phyloP scores from a whole-genome alignment of 257 asterid genomes.

The Ilex asprella region DNA sequence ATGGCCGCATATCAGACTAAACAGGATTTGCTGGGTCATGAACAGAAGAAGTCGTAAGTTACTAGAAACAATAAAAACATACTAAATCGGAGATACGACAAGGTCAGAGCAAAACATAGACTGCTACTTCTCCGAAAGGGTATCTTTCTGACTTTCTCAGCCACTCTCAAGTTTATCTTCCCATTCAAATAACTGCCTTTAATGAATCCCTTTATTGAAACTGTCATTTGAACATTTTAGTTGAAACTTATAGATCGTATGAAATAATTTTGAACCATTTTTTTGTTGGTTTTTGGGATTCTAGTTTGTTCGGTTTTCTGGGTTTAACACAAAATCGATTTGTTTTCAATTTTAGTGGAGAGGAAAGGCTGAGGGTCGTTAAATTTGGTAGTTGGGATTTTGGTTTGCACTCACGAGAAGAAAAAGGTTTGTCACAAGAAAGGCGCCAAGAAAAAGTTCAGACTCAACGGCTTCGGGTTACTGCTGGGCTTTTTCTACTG shows the following conservation, averaged over 20 bases:
- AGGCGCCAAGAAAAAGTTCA: constrained; percentile 15
- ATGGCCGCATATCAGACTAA: too few relatives aligned
- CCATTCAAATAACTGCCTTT: background rate
- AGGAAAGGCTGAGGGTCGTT: constrained; percentile 7
- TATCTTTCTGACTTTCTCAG: too few relatives aligned
- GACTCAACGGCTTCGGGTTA: constrained; percentile 35
- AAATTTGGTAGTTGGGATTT: constrained; percentile 40
- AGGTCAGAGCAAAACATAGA: too few relatives aligned
- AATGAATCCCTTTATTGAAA: constrained; percentile 11
- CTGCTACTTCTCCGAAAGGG: too few relatives aligned
- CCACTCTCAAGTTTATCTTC: too few relatives aligned
- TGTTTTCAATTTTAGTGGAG: constrained; percentile 15
- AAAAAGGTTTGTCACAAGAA: constrained; percentile 49
- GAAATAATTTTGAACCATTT: constrained; percentile 4
- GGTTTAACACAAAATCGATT: constrained; percentile 10
- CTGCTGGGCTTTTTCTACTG: constrained; percentile 11
- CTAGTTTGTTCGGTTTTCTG: constrained; percentile 3
- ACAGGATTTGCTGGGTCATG: too few relatives aligned
- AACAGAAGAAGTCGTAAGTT: too few relatives aligned
- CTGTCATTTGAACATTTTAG: background rate
- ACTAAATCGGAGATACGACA: too few relatives aligned
- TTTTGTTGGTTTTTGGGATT: constrained; percentile 26
- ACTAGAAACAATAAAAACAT: too few relatives aligned
- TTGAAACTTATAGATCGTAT: constrained; percentile 10
- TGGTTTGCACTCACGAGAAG: constrained; percentile 55